A percentile compares a stretch with the other conserved stretches of the same genome.
These are phyloP conservation scores for Scopulariopsis brevicaulis DNA, from an alignment of 2,329 filamentous ascomycete species.

Conservation along the genomic window DNA sequence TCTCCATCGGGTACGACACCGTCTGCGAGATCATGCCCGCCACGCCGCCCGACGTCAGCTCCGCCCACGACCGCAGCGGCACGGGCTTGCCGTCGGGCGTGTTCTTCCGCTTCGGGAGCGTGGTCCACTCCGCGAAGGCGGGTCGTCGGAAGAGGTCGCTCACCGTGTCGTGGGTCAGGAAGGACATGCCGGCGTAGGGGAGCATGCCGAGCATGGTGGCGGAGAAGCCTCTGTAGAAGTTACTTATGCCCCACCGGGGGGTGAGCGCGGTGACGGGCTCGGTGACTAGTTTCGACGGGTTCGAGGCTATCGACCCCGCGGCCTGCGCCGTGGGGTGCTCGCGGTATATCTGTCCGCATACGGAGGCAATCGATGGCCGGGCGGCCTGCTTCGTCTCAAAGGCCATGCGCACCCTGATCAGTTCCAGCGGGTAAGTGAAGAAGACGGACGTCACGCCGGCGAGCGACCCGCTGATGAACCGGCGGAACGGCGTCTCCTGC, in stretches of 20 bases:
- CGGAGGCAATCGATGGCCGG: conserved; percentile 59
- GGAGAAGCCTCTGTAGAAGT: conserved; percentile 92
- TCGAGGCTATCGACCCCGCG: conserved; percentile 20
- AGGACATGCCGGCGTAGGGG: conserved; percentile 90
- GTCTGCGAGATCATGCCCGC: conserved; percentile 88
- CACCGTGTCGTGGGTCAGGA: conserved; percentile 85
- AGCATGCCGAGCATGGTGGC: conserved; percentile 91
- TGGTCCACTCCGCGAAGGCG: conserved; percentile 59
- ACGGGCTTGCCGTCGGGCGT: conserved; percentile 49
- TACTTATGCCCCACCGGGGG: conserved; percentile 60
- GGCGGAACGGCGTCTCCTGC: conserved; percentile 70
- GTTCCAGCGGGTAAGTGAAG: conserved; percentile 89
- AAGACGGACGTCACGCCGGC: conserved; percentile 88
- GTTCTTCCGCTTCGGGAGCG: conserved; percentile 47
- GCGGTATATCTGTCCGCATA: conserved; percentile 77
- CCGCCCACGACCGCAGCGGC: conserved; percentile 73
- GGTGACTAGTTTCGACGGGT: conserved; percentile 27
- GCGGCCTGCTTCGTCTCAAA: conserved; percentile 79
- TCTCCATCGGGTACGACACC: conserved; percentile 84
- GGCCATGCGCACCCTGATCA: conserved; percentile 82
- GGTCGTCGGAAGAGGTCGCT: conserved; percentile 72
- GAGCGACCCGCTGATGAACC: conserved; percentile 61
- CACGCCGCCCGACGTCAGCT: conserved; percentile 72
- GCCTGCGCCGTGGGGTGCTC: conserved; percentile 45
- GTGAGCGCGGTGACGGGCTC: conserved; percentile 25